Percentiles rank a stretch among this genome's conserved stretches.
Conservation (phyloP, 1,284 basidiomycete species). For the Inonotus hispidus region DNA sequence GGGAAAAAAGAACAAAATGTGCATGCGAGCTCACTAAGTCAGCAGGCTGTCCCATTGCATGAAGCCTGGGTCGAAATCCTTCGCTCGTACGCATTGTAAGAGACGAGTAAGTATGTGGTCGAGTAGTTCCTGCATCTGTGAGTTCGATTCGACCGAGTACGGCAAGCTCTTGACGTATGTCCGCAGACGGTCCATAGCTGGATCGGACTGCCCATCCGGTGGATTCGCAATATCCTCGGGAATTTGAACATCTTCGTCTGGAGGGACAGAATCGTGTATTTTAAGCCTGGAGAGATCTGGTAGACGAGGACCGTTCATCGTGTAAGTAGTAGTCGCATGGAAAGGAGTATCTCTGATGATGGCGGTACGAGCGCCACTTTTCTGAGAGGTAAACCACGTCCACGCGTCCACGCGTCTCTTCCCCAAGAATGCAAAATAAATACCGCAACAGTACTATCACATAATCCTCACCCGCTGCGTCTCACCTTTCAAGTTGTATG, state of each 20-base stretch:
- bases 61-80: conserved; percentile 76
- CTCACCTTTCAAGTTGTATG: too few relatives aligned
- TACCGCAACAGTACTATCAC: neutral
- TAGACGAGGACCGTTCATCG: conserved; percentile 35
- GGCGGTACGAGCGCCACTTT: too few relatives aligned
- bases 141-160: conserved; percentile 76
- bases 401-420: too few relatives aligned
- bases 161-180: conserved; percentile 64
- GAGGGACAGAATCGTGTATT: conserved; percentile 37
- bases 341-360: neutral
- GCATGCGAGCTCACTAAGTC: conserved; percentile 49
- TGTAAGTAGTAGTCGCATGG: conserved; percentile 19
- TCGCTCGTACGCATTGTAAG: conserved; percentile 70
- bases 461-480: neutral
- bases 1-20: neutral
- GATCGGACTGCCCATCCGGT: conserved; percentile 29
- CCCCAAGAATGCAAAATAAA: neutral
- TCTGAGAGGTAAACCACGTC: too few relatives aligned
- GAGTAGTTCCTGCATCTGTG: conserved; percentile 75
- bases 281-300: conserved; percentile 44
- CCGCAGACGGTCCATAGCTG: conserved; percentile 51
- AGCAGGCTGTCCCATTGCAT: conserved; percentile 76
- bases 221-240: conserved; percentile 35
- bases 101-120: conserved; percentile 71
- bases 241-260: conserved; percentile 20